Conservation (phyloP, 106 monocot species). For the Vanilla planifolia region DNA sequence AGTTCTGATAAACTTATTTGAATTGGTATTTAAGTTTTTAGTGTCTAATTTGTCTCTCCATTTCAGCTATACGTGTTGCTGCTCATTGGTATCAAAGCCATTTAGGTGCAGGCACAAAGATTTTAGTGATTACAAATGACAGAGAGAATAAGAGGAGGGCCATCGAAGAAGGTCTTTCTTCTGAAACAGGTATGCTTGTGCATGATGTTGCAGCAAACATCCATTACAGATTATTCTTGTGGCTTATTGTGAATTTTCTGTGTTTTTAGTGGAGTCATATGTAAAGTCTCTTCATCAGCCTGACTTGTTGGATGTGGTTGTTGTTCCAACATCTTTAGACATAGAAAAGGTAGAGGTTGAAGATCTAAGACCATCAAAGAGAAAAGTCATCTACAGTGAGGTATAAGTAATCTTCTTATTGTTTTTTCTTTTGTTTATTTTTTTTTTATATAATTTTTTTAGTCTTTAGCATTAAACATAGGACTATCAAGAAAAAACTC, state of each 20-base stretch:
- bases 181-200: constrained; percentile 63
- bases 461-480: too few species aligned
- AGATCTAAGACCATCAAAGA: constrained; percentile 93
- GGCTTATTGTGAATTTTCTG: constrained; percentile 12
- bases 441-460: neutral
- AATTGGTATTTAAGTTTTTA: neutral
- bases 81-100: constrained; percentile 89
- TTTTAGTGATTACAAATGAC: constrained; percentile 92
- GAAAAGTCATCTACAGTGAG: constrained; percentile 73
- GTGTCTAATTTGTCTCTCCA: constrained; percentile 2
- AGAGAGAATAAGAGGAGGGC: constrained; percentile 93
- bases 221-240: neutral
- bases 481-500: too few species aligned
- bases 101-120: constrained; percentile 44
- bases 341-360: constrained; percentile 63
- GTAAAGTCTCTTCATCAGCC: constrained; percentile 81
- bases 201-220: neutral
- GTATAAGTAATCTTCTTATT: constrained; percentile 21
- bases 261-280: constrained; percentile 85
- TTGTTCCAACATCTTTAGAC: constrained; percentile 52
- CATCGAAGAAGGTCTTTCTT: constrained; percentile 65
- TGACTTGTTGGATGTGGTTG: constrained; percentile 75
- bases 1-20: neutral
- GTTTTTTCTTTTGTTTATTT: neutral
- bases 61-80: constrained; percentile 87